Evolutionary conservation across 1,284 basidiomycete species (phyloP).

Genomic region (Malassezia yamatoensis): DNA sequence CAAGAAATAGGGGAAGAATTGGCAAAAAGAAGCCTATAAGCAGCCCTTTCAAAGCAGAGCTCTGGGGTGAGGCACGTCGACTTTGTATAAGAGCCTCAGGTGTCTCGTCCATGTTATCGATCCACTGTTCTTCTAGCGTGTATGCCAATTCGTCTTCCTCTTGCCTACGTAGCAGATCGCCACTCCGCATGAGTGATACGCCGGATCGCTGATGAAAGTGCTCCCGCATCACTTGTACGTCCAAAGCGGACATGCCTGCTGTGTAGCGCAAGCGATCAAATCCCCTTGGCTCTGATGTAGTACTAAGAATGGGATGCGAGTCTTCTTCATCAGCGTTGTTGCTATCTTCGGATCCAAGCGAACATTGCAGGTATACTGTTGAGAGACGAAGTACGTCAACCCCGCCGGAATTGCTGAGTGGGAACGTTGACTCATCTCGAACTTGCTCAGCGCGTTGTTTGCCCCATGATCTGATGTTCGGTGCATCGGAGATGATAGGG

Average conservation of each 20-base stretch:
- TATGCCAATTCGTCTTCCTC: conserved; percentile 20
- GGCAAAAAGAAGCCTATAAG: conserved; percentile 22
- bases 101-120: conserved; percentile 16
- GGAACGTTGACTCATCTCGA: neutral
- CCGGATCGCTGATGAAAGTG: conserved; percentile 17
- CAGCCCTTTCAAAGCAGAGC: conserved; percentile 9
- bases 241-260: conserved; percentile 18
- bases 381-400: conserved; percentile 7
- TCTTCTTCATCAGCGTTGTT: neutral
- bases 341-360: conserved; percentile 1
- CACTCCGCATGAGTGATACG: conserved; percentile 3
- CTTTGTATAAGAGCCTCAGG: neutral
- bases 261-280: conserved; percentile 21
- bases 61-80: neutral
- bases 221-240: conserved; percentile 21
- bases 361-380: conserved; percentile 14
- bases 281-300: conserved; percentile 13
- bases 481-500: neutral
- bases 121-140: conserved; percentile 23
- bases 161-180: conserved; percentile 15
- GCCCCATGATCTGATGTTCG: conserved; percentile 1
- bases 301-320: neutral
- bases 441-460: conserved; percentile 6
- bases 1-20: conserved; percentile 21
- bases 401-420: too few relatives aligned